Base-by-base conservation (phyloP, 1,139 yeast genomes). In the Suhomyces bokatorum region DNA sequence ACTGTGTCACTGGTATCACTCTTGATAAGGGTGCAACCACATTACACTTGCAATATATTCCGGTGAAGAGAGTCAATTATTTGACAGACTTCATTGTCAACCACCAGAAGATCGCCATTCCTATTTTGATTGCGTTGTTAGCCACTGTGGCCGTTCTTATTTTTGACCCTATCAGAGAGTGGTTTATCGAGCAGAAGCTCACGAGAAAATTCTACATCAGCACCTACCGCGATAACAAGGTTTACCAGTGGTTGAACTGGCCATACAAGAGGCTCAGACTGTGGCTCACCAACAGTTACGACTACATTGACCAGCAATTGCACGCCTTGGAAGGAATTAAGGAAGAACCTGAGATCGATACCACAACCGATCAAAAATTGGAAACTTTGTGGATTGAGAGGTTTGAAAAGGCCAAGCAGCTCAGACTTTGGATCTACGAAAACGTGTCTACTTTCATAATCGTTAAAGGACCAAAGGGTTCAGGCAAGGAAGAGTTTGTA, bases 121-220 rank as follows among this genome's bases (percentile, higher is more conserved):
- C 95, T 0, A 55, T 68, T 12, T 57, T 74, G 9, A 55, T 74
- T 41, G 78, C 78, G 0, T 45, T 51, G 12, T 54, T 73, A 45
- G 91, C 97, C 1, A 86, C 89, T 5, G 53, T 85, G 3, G 96
- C 97, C 0, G 96, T 90, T 37, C 63, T 88, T 32, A 78, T 93
- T 39, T 93, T 93, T 65, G 98, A 93, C 56, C 99, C 99, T 0
- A 87, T 93, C 41, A 78, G 99, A 59, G 85, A 86, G 49, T 87
- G 85, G 69, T 85, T 81, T 57, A 81, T 93, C 47, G 82, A 82
- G 56, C 83, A 80, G 57, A 87, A 87, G 58, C 81, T 93, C 43
- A 79, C 85, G 16, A 81, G 75, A 51, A 73, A 70, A 48, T 65
- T 66, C 50, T 58, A 70, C 0, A 57, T 72, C 42, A 62, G 61